A percentile compares a stretch with the other conserved stretches of the same genome.
phyloP scores from a whole-genome alignment of 2,329 filamentous ascomycete genomes.

The Fusarium camptoceras region DNA sequence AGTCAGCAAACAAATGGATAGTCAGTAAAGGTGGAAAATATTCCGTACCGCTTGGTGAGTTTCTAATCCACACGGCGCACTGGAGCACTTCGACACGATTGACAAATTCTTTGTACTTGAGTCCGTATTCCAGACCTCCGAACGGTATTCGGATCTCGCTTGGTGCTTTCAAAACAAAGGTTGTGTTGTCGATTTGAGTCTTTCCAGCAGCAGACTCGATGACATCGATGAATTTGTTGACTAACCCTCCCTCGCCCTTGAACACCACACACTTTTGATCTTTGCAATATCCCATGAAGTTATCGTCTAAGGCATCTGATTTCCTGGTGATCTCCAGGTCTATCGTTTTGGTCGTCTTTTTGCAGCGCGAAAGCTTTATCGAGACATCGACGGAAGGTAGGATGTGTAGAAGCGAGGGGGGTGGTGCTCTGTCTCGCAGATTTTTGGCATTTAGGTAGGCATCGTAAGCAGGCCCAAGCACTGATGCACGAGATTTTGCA shows the following conservation, averaged over 20 bases:
- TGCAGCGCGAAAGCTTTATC: constrained; percentile 15
- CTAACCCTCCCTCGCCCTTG: constrained; percentile 37
- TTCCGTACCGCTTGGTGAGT: constrained; percentile 26
- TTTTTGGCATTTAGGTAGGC: constrained; percentile 26
- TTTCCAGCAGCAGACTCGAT: constrained; percentile 16
- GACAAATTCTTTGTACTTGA: constrained; percentile 41
- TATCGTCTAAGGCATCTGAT: constrained; percentile 31
- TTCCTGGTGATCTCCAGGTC: constrained; percentile 25
- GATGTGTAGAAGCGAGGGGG: constrained; percentile 24
- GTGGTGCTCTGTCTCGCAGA: neutral
- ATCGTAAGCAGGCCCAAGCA: constrained; percentile 30
- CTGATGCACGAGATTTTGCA: neutral
- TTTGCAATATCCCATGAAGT: constrained; percentile 42
- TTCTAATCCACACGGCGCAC: constrained; percentile 42
- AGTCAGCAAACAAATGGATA: neutral
- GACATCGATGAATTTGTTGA: constrained; percentile 37
- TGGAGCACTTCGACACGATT: constrained; percentile 44
- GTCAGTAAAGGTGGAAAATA: neutral
- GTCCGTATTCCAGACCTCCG: constrained; percentile 34
- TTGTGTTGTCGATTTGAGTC: constrained; percentile 7
- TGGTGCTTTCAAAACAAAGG: constrained; percentile 28
- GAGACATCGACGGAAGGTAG: constrained; percentile 27
- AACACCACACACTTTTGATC: constrained; percentile 39
- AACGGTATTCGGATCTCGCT: constrained; percentile 34
- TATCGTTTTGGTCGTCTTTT: constrained; percentile 9